Conservation (phyloP, 2,329 filamentous ascomycete species). For the Arthroderma sp. region DNA sequence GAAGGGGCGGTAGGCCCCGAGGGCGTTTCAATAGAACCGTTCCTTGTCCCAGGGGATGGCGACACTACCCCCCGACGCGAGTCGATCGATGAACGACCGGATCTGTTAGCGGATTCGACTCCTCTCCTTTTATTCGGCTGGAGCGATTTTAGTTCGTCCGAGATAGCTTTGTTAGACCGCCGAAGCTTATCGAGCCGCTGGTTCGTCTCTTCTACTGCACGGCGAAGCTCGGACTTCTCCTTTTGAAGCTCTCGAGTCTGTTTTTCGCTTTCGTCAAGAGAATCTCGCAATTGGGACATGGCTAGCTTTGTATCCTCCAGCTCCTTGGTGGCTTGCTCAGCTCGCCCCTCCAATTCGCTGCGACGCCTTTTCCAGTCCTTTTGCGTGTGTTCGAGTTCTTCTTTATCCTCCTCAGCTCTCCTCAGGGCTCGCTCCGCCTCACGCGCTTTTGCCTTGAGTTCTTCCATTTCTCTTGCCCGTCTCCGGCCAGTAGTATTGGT, state of each 20-base stretch:
- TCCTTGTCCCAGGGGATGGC: conserved; percentile 11
- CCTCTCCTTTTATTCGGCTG: conserved; percentile 15
- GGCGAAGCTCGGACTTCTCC: conserved; percentile 62
- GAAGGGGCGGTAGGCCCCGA: conserved; percentile 17
- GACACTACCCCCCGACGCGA: conserved; percentile 27
- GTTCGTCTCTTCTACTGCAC: conserved; percentile 64
- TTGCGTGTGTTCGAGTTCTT: conserved; percentile 61
- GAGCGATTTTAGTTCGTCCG: conserved; percentile 42
- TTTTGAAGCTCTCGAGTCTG: conserved; percentile 73
- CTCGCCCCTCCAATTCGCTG: conserved; percentile 60
- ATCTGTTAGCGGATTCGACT: conserved; percentile 35
- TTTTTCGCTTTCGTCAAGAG: conserved; percentile 76
- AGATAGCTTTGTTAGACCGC: conserved; percentile 50
- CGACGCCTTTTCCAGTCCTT: conserved; percentile 60
- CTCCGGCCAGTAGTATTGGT: conserved; percentile 63
- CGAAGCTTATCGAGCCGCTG: conserved; percentile 65
- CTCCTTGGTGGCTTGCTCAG: conserved; percentile 58
- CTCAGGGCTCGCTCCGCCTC: conserved; percentile 70
- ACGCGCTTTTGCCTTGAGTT: conserved; percentile 62
- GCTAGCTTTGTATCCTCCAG: conserved; percentile 61
- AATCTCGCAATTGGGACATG: conserved; percentile 62
- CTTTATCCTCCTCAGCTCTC: conserved; percentile 57
- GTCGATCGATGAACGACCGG: conserved; percentile 47
- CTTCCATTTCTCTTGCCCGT: conserved; percentile 71
- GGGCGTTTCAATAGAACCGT: conserved; percentile 25